Evolutionary conservation across 1,284 basidiomycete genomes (phyloP).

Genomic region (Lignosus rhinocerotis): DNA sequence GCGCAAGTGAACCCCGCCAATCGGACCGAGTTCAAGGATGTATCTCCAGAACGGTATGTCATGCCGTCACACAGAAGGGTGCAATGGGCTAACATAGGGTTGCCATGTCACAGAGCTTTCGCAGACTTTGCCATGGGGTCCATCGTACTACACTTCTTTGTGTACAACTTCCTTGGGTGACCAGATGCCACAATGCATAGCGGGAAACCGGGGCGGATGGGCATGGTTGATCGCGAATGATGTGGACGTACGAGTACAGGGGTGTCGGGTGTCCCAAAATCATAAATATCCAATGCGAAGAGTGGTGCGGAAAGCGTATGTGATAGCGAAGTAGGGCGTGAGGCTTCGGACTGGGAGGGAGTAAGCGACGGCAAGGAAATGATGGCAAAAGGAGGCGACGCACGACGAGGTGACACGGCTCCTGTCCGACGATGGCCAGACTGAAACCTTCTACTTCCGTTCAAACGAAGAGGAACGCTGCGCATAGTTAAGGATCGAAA

Average conservation of each 20-base stretch:
- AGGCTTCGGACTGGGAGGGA: background rate
- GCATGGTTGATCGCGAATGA: constrained; percentile 12
- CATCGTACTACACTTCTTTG: constrained; percentile 96
- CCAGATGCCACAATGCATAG: background rate
- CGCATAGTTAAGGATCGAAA: background rate
- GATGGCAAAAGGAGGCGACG: background rate
- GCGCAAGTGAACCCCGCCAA: constrained; percentile 91
- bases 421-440: constrained; percentile 3
- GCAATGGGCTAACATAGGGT: background rate
- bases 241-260: constrained; percentile 25
- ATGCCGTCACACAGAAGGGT: background rate
- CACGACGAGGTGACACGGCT: background rate
- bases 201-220: background rate
- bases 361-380: background rate
- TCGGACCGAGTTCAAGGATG: constrained; percentile 77
- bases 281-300: constrained; percentile 17
- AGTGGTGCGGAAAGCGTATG: constrained; percentile 5
- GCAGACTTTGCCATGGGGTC: constrained; percentile 95
- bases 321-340: background rate
- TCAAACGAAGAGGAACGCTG: constrained; percentile 78
- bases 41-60: constrained; percentile 91
- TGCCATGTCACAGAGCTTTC: constrained; percentile 71
- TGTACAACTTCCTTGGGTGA: constrained; percentile 93
- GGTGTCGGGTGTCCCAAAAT: constrained; percentile 10
- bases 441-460: constrained; percentile 35